Evolutionary conservation across 352 stramenopile species (phyloP).

Genomic region (Pythium insidiosum): DNA sequence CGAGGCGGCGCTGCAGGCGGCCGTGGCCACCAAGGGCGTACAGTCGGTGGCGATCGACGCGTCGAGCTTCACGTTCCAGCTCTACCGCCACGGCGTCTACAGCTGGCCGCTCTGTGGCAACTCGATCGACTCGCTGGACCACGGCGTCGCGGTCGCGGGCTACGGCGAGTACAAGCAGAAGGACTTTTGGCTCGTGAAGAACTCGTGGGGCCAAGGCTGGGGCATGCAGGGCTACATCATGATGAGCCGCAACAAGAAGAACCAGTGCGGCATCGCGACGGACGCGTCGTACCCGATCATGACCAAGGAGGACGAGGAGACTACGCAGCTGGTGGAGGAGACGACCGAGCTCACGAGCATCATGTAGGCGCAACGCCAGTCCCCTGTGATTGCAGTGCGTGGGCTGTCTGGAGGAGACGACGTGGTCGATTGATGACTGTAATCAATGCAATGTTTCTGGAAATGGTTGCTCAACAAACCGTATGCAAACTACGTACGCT

Average conservation of each 20-base stretch:
- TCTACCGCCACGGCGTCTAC: conserved; percentile 73
- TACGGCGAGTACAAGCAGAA: conserved; percentile 88
- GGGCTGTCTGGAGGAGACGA: no score
- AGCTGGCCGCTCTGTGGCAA: conserved; percentile 30
- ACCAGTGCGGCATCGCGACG: conserved; percentile 93
- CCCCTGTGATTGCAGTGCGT: no score
- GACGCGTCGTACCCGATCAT: conserved; percentile 69
- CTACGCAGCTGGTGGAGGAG: conserved; percentile 3
- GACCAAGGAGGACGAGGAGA: conserved; percentile 12
- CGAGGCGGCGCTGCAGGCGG: conserved; percentile 78
- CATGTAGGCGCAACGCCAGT: no score
- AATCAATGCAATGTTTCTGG: no score
- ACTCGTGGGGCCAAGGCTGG: conserved; percentile 89
- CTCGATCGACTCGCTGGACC: conserved; percentile 75
- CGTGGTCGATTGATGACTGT: no score
- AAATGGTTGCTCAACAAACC: no score
- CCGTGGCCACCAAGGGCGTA: conserved; percentile 74
- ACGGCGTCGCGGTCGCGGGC: conserved; percentile 91
- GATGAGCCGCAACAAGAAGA: conserved; percentile 72
- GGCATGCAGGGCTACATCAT: conserved; percentile 87
- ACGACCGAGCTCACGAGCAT: conserved; percentile 5
- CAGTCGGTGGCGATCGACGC: conserved; percentile 86
- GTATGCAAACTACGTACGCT: no score
- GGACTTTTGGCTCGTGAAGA: conserved; percentile 93
- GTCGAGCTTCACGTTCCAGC: conserved; percentile 69